These are phyloP conservation scores for Lachancea fermentati DNA, from an alignment of 805 yeast genomes.

Conservation along the genomic window DNA sequence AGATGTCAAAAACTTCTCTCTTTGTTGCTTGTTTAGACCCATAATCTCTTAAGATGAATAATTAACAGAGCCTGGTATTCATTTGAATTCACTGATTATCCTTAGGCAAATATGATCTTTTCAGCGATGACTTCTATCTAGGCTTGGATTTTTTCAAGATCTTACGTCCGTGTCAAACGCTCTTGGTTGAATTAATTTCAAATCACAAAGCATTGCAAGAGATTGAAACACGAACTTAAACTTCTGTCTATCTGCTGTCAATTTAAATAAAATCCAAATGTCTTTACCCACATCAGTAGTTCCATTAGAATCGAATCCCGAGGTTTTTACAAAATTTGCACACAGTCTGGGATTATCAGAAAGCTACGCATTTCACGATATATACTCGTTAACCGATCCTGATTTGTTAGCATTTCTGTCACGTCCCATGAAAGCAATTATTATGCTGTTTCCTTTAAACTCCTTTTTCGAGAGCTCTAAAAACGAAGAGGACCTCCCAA, in stretches of 20 bases:
- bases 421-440: conserved; percentile 67
- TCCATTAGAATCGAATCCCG: conserved; percentile 90
- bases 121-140: neutral
- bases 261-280: neutral
- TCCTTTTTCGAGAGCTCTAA: conserved; percentile 46
- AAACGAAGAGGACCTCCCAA: conserved; percentile 28
- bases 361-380: conserved; percentile 63
- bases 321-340: conserved; percentile 67
- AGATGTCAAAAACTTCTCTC: conserved; percentile 22
- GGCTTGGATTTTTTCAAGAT: neutral
- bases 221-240: too few species aligned
- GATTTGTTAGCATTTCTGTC: conserved; percentile 79
- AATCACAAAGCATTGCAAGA: too few species aligned
- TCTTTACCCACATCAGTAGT: conserved; percentile 44
- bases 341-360: conserved; percentile 60
- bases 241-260: too few species aligned
- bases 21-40: conserved; percentile 22
- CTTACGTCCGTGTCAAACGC: neutral
- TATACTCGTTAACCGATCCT: conserved; percentile 77
- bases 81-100: too few species aligned
- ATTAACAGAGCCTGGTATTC: too few species aligned
- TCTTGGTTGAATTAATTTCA: neutral
- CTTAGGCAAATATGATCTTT: neutral
- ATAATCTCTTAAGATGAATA: too few species aligned
- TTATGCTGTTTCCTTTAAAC: conserved; percentile 81